phyloP scores from a whole-genome alignment of 2,329 filamentous ascomycete species.

The Beauveria sp. region DNA sequence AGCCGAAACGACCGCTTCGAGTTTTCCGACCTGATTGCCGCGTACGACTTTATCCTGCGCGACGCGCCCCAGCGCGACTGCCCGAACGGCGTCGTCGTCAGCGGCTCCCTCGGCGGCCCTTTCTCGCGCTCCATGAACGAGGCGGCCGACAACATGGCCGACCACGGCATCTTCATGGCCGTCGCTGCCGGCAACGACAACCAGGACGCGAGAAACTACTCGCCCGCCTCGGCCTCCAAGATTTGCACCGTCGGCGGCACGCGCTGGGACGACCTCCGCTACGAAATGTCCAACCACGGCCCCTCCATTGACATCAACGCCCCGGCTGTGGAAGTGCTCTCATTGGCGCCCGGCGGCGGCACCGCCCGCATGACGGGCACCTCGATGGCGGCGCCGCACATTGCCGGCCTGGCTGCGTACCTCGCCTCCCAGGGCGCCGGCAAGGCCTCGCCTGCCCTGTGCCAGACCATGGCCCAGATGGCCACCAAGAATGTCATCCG shows the following conservation, averaged over 20 bases:
- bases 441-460: conserved; percentile 3
- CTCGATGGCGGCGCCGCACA: conserved; percentile 19
- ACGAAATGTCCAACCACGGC: conserved; percentile 39
- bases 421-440: conserved; percentile 27
- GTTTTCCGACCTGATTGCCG: conserved; percentile 10
- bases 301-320: conserved; percentile 37
- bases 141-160: conserved; percentile 33
- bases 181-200: conserved; percentile 41
- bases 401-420: conserved; percentile 17
- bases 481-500: conserved; percentile 28
- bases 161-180: conserved; percentile 33
- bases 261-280: conserved; percentile 25
- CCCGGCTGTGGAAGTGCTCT: conserved; percentile 35
- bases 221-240: conserved; percentile 33
- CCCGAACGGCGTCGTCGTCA: conserved; percentile 29
- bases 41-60: conserved; percentile 30
- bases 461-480: conserved; percentile 28
- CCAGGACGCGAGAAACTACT: conserved; percentile 26
- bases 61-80: conserved; percentile 20
- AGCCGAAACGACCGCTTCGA: neutral
- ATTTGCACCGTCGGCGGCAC: conserved; percentile 42
- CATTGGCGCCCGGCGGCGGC: conserved; percentile 33
- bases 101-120: conserved; percentile 37
- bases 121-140: conserved; percentile 28
- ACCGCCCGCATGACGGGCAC: conserved; percentile 42